Evolutionary conservation across 441 rosid species (phyloP).

Genomic region (Adansonia gregorii): DNA sequence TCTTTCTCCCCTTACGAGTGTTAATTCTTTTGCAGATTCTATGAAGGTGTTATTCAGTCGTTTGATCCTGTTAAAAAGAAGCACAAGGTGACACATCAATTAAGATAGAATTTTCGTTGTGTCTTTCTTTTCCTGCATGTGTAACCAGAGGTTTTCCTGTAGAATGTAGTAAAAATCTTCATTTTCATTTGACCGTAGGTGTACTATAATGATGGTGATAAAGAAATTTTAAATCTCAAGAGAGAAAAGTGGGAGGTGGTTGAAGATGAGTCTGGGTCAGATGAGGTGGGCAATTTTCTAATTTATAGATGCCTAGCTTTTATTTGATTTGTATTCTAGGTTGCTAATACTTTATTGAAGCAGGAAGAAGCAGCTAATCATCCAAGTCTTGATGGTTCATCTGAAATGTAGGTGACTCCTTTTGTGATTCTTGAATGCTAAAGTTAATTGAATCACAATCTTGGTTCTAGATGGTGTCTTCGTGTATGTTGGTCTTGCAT

Average conservation of each 20-base stretch:
- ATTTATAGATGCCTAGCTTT: constrained; percentile 9
- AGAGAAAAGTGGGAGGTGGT: constrained; percentile 66
- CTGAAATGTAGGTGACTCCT: constrained; percentile 37
- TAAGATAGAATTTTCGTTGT: constrained; percentile 27
- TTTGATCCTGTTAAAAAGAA: constrained; percentile 66
- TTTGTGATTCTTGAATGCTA: neutral
- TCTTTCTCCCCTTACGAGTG: neutral
- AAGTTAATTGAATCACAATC: neutral
- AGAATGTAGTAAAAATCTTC: neutral
- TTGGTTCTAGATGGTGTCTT: neutral
- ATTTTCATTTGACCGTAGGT: constrained; percentile 49
- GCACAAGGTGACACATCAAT: constrained; percentile 65
- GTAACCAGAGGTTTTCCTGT: neutral
- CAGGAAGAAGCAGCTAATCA: constrained; percentile 31
- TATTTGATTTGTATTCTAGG: neutral
- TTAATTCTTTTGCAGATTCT: constrained; percentile 60
- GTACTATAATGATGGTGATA: constrained; percentile 79
- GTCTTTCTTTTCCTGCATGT: neutral
- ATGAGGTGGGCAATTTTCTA: constrained; percentile 45
- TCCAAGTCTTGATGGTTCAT: constrained; percentile 28
- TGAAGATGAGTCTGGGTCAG: constrained; percentile 40
- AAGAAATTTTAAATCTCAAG: constrained; percentile 64
- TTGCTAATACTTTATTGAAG: constrained; percentile 16
- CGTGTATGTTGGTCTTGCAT: neutral
- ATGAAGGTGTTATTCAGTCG: constrained; percentile 64